Evolutionary conservation across 140 eudicot species (phyloP).

Genomic region (Oenanthe javanica): DNA sequence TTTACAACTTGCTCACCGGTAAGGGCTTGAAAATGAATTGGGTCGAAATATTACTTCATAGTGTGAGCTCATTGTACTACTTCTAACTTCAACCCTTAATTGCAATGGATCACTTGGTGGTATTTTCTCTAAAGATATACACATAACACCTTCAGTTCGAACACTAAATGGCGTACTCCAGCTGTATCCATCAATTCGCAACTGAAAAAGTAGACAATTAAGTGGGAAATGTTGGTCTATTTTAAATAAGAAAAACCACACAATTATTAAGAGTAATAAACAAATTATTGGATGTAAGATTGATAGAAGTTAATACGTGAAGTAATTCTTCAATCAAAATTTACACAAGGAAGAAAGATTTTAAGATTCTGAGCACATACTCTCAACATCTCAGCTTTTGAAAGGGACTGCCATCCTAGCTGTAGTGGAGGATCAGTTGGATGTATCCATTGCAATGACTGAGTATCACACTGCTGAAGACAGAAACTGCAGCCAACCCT

Average conservation of each 20-base stretch:
- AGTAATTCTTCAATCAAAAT: background rate
- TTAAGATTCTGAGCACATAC: conserved; percentile 29
- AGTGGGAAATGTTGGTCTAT: conserved; percentile 3
- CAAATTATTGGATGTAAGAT: background rate
- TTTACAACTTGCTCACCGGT: conserved; percentile 45
- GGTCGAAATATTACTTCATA: conserved; percentile 91
- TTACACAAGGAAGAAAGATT: background rate
- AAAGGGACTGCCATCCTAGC: conserved; percentile 65
- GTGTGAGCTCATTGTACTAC: conserved; percentile 59
- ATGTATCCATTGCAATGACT: conserved; percentile 48
- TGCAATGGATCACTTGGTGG: conserved; percentile 27
- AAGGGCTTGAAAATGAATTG: conserved; percentile 71
- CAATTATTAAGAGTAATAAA: background rate
- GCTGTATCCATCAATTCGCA: conserved; percentile 58
- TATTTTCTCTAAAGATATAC: conserved; percentile 48
- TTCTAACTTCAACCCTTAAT: conserved; percentile 68
- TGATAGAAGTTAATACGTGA: background rate
- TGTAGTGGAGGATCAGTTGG: conserved; percentile 75
- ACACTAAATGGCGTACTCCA: conserved; percentile 91
- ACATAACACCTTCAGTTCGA: conserved; percentile 80
- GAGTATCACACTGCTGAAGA: conserved; percentile 74
- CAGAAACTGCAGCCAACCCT: conserved; percentile 65
- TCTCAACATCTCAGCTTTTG: conserved; percentile 59
- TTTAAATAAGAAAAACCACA: background rate
- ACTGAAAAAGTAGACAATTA: conserved; percentile 29